A percentile compares a stretch with the other conserved stretches of the same genome.
phyloP scores from a whole-genome alignment of 139 green algal genomes.

The Coccomyxa sp. region DNA sequence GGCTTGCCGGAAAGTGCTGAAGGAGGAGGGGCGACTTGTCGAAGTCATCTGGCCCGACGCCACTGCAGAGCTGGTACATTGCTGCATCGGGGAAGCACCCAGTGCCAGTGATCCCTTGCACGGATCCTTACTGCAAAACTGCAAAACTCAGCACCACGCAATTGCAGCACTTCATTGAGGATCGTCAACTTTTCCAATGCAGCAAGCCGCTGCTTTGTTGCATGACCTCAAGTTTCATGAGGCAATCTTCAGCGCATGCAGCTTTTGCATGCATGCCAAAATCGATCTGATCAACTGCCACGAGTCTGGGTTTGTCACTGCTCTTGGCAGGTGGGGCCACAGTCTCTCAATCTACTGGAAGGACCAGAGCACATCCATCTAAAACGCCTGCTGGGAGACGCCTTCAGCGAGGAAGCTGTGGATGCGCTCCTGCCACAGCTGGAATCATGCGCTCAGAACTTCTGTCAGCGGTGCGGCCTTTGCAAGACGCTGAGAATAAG shows the following conservation, averaged over 20 bases:
- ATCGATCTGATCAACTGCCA: too few relatives aligned
- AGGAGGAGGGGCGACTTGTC: background rate
- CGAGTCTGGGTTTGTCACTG: too few relatives aligned
- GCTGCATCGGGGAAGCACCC: too few relatives aligned
- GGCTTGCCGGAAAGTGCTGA: background rate
- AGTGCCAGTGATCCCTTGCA: too few relatives aligned
- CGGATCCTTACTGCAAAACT: too few relatives aligned
- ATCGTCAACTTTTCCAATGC: too few relatives aligned
- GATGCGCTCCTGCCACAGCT: background rate
- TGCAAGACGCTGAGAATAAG: background rate
- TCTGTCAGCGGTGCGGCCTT: background rate
- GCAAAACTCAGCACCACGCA: too few relatives aligned
- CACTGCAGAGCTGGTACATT: background rate
- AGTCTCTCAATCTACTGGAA: background rate
- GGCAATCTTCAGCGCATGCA: too few relatives aligned
- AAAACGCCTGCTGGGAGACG: background rate
- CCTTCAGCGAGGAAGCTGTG: background rate
- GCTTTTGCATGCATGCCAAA: too few relatives aligned
- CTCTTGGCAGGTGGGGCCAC: background rate
- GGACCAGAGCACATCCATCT: background rate
- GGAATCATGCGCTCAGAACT: background rate
- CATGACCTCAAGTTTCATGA: too few relatives aligned
- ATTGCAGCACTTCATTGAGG: too few relatives aligned
- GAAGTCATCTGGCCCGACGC: background rate
- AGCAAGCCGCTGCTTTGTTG: too few relatives aligned